Percentiles rank a stretch among this genome's conserved stretches.
phyloP scores from a whole-genome alignment of 306 rosid genomes.

The Malus asiatica region DNA sequence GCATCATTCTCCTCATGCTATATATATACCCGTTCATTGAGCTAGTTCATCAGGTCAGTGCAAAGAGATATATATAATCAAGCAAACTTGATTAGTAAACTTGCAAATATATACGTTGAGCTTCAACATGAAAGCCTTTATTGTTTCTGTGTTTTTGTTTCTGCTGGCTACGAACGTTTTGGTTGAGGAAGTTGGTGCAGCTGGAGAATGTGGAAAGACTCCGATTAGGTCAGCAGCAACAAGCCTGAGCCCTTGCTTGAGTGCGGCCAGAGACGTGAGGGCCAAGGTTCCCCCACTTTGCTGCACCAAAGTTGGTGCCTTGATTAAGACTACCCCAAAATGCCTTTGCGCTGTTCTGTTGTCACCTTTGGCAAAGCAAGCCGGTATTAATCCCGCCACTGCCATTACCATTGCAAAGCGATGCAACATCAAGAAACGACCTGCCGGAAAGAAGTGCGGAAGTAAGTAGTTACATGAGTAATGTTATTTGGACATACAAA shows the following conservation, averaged over 20 bases:
- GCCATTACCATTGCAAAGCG: conserved; percentile 80
- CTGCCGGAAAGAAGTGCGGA: conserved; percentile 84
- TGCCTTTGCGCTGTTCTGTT: conserved; percentile 79
- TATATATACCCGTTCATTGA: not conserved
- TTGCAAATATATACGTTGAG: not conserved
- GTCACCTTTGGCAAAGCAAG: conserved; percentile 78
- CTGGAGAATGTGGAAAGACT: conserved; percentile 76
- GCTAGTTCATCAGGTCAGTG: not conserved
- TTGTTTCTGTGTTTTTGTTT: conserved; percentile 12
- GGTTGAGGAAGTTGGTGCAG: conserved; percentile 32
- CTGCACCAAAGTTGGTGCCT: conserved; percentile 54
- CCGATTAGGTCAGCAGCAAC: conserved; percentile 74
- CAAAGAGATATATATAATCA: not conserved
- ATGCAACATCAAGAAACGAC: conserved; percentile 77
- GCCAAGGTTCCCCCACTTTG: conserved; percentile 61
- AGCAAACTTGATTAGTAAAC: not conserved
- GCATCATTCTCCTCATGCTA: not conserved
- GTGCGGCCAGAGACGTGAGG: conserved; percentile 39
- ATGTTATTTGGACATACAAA: too few species aligned
- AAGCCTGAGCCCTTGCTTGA: conserved; percentile 67
- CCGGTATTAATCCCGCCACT: conserved; percentile 58
- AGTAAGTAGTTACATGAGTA: conserved; percentile 34
- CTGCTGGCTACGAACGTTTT: conserved; percentile 12
- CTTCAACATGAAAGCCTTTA: not conserved
- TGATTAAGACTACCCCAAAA: conserved; percentile 51